These are phyloP conservation scores for Bifiguratus adelaidae DNA, from an alignment of 192 early-diverging fungal species.

Conservation along the genomic window DNA sequence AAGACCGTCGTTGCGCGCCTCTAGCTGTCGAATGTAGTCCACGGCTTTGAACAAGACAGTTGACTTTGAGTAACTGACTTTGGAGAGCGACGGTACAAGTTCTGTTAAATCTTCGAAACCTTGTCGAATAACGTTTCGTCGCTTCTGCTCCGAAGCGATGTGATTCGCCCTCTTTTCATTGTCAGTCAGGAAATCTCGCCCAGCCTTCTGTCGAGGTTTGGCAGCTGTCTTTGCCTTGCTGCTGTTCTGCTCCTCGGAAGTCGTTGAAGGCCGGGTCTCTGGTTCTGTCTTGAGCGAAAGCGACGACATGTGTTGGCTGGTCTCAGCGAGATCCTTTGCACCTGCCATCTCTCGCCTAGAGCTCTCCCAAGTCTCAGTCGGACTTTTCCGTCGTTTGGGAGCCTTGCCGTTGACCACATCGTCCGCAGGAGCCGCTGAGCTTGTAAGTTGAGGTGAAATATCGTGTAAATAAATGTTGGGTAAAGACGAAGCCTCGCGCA, in stretches of 20 bases:
- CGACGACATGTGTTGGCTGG: neutral
- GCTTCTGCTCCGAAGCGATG: conserved; percentile 65
- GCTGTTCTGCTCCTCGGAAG: neutral
- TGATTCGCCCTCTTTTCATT: conserved; percentile 68
- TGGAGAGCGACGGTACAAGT: conserved; percentile 71
- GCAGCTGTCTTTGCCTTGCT: neutral
- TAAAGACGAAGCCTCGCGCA: no score
- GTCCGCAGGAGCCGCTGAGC: no score
- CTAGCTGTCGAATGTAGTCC: conserved; percentile 49
- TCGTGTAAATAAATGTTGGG: no score
- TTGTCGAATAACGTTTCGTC: conserved; percentile 56
- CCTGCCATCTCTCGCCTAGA: no score
- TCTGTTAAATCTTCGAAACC: conserved; percentile 87
- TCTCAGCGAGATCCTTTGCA: conserved; percentile 5
- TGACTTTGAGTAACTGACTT: conserved; percentile 50
- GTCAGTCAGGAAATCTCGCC: conserved; percentile 57
- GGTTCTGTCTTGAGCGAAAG: conserved; percentile 12
- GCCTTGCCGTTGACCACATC: no score
- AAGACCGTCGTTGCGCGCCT: conserved; percentile 35
- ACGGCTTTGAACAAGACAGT: conserved; percentile 58
- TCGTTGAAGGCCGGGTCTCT: neutral
- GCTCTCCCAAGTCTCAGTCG: no score
- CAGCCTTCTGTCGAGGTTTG: conserved; percentile 20
- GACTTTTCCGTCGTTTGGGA: no score
- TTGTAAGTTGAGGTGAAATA: no score